Evolutionary conservation across 2,329 filamentous ascomycete species (phyloP).

Genomic region (Aureobasidium leucospermi): DNA sequence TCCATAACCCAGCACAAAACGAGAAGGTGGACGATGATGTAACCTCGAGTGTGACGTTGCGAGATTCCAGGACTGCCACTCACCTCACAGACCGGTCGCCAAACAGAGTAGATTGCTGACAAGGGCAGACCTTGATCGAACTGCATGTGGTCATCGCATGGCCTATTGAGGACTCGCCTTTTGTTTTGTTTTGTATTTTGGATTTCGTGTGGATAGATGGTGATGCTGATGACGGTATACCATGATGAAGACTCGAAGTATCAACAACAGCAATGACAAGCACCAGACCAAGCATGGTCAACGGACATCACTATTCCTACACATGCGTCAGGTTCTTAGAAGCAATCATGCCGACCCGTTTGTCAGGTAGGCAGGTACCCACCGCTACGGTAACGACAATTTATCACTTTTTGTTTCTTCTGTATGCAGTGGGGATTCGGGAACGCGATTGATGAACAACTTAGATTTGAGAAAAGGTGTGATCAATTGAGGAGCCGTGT

Average conservation of each 20-base stretch:
- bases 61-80: not conserved
- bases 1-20: not conserved
- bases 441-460: not conserved
- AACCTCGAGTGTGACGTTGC: not conserved
- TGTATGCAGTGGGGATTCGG: not conserved
- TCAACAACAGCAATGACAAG: not conserved
- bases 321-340: not conserved
- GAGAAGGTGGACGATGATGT: constrained; percentile 3
- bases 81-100: not conserved
- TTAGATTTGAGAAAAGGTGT: not conserved
- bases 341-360: not conserved
- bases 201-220: not conserved
- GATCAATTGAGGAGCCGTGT: not conserved
- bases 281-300: not conserved
- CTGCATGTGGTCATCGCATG: not conserved
- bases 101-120: not conserved
- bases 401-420: constrained; percentile 5
- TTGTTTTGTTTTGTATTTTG: not conserved
- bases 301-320: not conserved
- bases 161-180: not conserved
- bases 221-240: not conserved
- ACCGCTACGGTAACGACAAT: constrained; percentile 9
- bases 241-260: not conserved
- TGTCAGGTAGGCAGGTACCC: not conserved
- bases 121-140: not conserved